These are phyloP conservation scores for Pythium scleroteichum DNA, from an alignment of 352 stramenopile species.

Conservation along the genomic window DNA sequence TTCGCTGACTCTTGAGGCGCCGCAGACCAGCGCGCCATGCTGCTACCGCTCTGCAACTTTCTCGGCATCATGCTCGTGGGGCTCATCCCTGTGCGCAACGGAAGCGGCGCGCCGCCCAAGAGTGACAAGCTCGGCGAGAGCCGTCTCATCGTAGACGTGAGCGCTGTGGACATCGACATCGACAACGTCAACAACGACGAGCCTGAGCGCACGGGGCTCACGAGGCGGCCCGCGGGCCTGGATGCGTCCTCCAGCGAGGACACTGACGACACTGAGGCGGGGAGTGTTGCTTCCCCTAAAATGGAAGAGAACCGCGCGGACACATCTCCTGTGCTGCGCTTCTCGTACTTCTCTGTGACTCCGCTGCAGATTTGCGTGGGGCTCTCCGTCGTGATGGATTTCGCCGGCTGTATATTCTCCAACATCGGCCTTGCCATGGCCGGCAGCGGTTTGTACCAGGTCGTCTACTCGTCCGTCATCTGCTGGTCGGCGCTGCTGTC, in stretches of 20 bases:
- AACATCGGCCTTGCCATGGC: constrained; percentile 83
- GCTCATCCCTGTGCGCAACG: constrained; percentile 41
- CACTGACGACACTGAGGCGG: constrained; percentile 19
- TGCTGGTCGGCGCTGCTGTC: constrained; percentile 86
- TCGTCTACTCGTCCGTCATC: constrained; percentile 86
- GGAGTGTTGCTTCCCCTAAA: neutral
- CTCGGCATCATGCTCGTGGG: constrained; percentile 86
- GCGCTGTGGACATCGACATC: constrained; percentile 14
- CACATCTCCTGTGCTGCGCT: no score
- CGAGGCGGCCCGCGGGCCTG: constrained; percentile 30
- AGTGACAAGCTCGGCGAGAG: neutral
- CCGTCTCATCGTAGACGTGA: neutral
- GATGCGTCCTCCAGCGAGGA: constrained; percentile 24
- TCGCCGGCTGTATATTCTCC: constrained; percentile 83
- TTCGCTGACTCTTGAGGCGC: no score
- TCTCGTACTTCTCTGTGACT: constrained; percentile 3
- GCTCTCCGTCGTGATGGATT: constrained; percentile 77
- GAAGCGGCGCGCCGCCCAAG: neutral
- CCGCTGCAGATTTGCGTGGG: constrained; percentile 64
- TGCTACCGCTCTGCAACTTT: constrained; percentile 87
- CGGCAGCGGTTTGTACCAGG: constrained; percentile 79
- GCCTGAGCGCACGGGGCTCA: constrained; percentile 41
- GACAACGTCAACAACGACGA: constrained; percentile 19
- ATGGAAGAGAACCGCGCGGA: no score
- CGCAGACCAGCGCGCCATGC: constrained; percentile 74